Base-by-base conservation (phyloP, 2,329 filamentous ascomycete species). In the Aureobasidium sp. region DNA sequence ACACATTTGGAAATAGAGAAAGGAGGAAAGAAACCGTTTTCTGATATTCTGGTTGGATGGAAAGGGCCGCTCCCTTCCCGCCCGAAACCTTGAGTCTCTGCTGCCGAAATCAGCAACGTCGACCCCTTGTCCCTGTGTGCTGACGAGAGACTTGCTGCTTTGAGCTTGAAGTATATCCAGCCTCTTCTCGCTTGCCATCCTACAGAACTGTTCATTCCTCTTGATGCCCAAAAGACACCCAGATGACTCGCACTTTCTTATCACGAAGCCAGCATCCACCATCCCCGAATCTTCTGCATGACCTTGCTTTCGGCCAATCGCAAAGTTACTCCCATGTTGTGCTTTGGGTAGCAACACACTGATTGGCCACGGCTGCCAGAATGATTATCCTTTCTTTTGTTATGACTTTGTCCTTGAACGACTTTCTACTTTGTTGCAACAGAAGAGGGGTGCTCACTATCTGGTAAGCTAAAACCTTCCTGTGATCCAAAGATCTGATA, bases 41-140 rank as follows among this genome's bases (percentile, higher is more conserved):
- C 17, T 29, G n/a, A 46, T 39, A 36, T 51, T 15, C n/a, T 51
- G 47, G 50, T 51, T 60, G 41, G 57, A 48, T 47, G 57, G 39
- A 42, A 29, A 42, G 57, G 47, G 36, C 57, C 57, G 57, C 57
- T 60, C 47, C 57, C 36, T 37, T 34, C 34, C 56, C 42, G 27
- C 32, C 57, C 46, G 47, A 32, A 60, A 60, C 57, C 46, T 60
- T 60, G 47, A 44, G 5, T 39, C 2, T 9, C 6, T 41, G 26
- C 9, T 15, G 39, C 39, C 34, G 17, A 17, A 37, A 13, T 29
- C 41, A 23, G 55, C 44, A 48, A 42, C 32, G 9, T 37, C n/a
- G 41, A 32, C 37, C 44, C 42, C 37, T n/a, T 48, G 10, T 46
- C 20, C 39, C 44, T 50, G 15, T 48, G 8, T 47, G 36, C 37